Evolutionary conservation across 306 rosid species (phyloP), one percentile per base, ranked within the genome.

Genomic region (Ammopiptanthus mongolicus): DNA sequence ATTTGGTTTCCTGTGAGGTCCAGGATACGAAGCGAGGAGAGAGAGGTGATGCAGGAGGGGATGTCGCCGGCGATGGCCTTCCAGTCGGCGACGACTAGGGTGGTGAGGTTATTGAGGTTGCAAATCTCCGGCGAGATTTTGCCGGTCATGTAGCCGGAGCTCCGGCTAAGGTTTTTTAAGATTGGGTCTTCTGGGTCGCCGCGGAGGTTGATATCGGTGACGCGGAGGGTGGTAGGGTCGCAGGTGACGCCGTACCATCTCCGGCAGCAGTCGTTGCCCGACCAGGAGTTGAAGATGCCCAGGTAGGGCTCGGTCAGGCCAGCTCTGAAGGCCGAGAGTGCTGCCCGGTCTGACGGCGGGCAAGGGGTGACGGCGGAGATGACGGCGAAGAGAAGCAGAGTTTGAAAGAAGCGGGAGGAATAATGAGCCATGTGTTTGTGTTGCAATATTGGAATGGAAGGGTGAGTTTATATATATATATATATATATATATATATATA

Each of bases 121-220:
- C 98, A 95, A 63, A 95, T 82, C 80, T 88, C 88, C 29, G 91
- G 91, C 34, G 97, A 82, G 71, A 95, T 87, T 1, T 81, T 71
- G 3, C 97, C 97, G 5, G 88, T 87, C 91, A 91, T 92, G 83
- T 69, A 79, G 3, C 98, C 97, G 17, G 91, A 41, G 34, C 47
- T 41, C 47, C 91, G 84, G 1, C 88, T 84, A 6, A 87, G 61
- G 47, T 86, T 91, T 25, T 48, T 71, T 57, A 94, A 77, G 34
- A 87, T 88, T 3, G 87, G 89, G 56, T 94, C 97, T 37, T 91
- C 90, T 0, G 96, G 88, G 60, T 95, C 96, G 7, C 98, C 98
- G 1, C 96, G 96, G 80, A 95, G 96, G 81, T 73, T 90, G 14
- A 95, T 57, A 65, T 95, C 96, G 10, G 88, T 82, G 73, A 95